These are phyloP conservation scores for Yamadazyma atmosphaerica DNA, from an alignment of 1,139 yeast genomes.

Conservation along the genomic window DNA sequence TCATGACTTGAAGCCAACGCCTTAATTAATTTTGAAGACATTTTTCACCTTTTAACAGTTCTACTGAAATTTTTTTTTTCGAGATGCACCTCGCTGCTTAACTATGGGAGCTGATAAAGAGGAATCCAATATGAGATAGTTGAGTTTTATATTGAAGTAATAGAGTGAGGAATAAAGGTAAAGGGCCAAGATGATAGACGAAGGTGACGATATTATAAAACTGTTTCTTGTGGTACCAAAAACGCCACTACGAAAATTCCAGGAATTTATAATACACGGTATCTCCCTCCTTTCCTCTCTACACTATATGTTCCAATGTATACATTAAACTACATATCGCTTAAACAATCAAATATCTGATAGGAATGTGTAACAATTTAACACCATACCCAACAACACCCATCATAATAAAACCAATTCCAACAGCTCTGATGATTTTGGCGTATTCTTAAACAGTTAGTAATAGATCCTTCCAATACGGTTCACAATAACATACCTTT, in stretches of 20 bases:
- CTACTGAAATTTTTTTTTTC: conserved; percentile 1
- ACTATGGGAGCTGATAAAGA: no score
- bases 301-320: no score
- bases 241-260: no score
- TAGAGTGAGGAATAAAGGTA: no score
- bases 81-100: no score
- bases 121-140: no score
- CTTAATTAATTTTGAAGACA: conserved; percentile 57
- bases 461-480: conserved; percentile 1
- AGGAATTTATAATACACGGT: no score
- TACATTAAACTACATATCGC: conserved; percentile 2
- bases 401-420: conserved; percentile 95
- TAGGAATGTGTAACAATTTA: conserved; percentile 93
- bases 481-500: conserved; percentile 52
- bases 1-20: conserved; percentile 83
- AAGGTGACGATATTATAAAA: no score
- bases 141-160: no score
- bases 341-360: conserved; percentile 93
- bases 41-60: conserved; percentile 1
- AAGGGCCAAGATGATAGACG: no score
- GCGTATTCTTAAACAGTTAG: conserved; percentile 60
- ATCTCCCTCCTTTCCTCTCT: no score
- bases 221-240: no score
- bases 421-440: conserved; percentile 91
- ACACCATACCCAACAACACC: conserved; percentile 97